Conservation (phyloP, 257 asterid species). For the Nicotiana noctiflora region DNA sequence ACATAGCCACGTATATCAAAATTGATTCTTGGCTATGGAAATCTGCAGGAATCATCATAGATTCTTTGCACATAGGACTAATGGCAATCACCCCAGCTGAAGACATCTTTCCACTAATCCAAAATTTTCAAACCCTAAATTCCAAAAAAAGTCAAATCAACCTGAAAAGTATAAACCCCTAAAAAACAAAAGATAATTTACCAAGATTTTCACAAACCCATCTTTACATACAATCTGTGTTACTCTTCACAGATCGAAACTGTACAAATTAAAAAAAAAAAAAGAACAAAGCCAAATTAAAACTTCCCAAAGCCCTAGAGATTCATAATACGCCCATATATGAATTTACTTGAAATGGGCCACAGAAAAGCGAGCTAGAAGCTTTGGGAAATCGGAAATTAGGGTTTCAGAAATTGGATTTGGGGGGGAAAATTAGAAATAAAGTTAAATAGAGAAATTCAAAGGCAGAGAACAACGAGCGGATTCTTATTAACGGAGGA, state of each 20-base stretch:
- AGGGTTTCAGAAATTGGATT: slow-evolving; percentile 17
- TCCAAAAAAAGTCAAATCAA: slow-evolving; percentile 19
- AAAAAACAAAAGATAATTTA: slow-evolving; percentile 2
- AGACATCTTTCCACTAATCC: slow-evolving; percentile 44
- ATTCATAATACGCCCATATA: slow-evolving; percentile 34
- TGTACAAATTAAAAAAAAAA: slow-evolving; percentile 14
- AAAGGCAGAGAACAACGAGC: neutral
- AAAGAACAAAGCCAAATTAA: slow-evolving; percentile 4
- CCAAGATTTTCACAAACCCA: slow-evolving; percentile 16
- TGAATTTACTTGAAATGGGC: slow-evolving; percentile 9
- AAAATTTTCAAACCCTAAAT: slow-evolving; percentile 23
- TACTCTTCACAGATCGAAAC: slow-evolving; percentile 13
- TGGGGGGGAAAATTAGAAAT: neutral
- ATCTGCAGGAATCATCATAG: slow-evolving; percentile 32
- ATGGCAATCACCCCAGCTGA: slow-evolving; percentile 66
- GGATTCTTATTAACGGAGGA: slow-evolving; percentile 32
- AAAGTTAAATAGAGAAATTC: slow-evolving; percentile 15
- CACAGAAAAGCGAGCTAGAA: neutral
- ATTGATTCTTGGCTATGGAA: slow-evolving; percentile 50
- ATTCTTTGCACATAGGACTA: slow-evolving; percentile 42
- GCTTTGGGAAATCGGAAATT: slow-evolving; percentile 8
- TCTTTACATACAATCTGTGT: slow-evolving; percentile 17
- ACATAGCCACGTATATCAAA: slow-evolving; percentile 43
- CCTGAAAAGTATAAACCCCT: slow-evolving; percentile 13
- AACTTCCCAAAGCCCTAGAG: slow-evolving; percentile 41